Percentiles rank a stretch among this genome's conserved stretches.
Evolutionary conservation across 176 grass and related monocot species (phyloP).

Genomic region (Paspalum vaginatum): DNA sequence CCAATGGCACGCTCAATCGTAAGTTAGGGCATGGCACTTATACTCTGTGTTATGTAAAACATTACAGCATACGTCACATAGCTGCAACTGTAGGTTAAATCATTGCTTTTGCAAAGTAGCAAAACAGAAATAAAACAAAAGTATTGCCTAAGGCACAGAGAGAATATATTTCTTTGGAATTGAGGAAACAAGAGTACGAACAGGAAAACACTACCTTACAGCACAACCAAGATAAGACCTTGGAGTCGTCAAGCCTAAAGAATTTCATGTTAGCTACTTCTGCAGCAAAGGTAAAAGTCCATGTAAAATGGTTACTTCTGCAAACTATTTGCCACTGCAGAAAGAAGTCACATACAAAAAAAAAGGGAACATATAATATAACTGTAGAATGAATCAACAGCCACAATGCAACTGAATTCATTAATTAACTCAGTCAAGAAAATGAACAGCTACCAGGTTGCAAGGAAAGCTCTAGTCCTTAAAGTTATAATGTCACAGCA

Average conservation of each 20-base stretch:
- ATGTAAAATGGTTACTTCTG: conserved; percentile 25
- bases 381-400: neutral
- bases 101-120: conserved; percentile 4
- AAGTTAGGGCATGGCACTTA: neutral
- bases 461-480: conserved; percentile 6
- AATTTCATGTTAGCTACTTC: conserved; percentile 84
- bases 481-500: neutral
- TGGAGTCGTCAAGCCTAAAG: conserved; percentile 86
- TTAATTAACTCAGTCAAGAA: conserved; percentile 17
- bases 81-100: conserved; percentile 5
- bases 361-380: neutral
- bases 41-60: conserved; percentile 11
- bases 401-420: conserved; percentile 15
- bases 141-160: neutral
- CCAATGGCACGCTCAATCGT: neutral
- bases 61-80: conserved; percentile 7
- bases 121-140: neutral
- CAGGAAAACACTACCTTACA: conserved; percentile 70
- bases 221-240: conserved; percentile 89
- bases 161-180: neutral
- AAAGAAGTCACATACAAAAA: conserved; percentile 24
- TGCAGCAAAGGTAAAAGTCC: conserved; percentile 48
- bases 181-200: conserved; percentile 19
- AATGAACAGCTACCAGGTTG: neutral
- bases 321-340: conserved; percentile 14